phyloP scores from a whole-genome alignment of 2,329 filamentous ascomycete genomes.

The Pseudogymnoascus sp. region DNA sequence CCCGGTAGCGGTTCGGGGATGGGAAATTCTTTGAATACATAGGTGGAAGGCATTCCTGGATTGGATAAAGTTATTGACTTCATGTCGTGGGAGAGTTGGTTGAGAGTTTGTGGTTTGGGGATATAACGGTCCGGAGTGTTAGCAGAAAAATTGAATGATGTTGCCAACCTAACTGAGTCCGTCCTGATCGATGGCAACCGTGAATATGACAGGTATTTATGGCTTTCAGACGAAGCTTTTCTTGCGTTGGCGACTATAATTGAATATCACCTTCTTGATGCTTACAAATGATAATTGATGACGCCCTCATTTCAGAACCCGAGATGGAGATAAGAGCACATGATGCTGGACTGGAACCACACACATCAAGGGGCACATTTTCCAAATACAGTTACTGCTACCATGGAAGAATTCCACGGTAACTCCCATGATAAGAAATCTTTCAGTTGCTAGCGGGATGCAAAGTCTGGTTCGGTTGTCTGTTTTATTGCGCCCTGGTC shows the following conservation, averaged over 20 bases:
- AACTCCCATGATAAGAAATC: not conserved
- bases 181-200: not conserved
- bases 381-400: not conserved
- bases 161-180: too few species aligned
- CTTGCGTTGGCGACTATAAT: not conserved
- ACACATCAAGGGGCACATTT: not conserved
- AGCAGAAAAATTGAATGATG: too few species aligned
- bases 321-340: not conserved
- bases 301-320: not conserved
- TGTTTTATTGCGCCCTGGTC: not conserved
- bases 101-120: not conserved
- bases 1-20: slow-evolving; percentile 32
- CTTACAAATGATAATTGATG: not conserved
- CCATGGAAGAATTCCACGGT: too few species aligned
- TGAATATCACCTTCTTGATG: not conserved
- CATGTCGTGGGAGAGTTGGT: slow-evolving; percentile 20
- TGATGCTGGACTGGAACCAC: not conserved
- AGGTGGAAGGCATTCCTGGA: slow-evolving; percentile 12
- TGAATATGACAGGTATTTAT: not conserved
- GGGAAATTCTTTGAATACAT: slow-evolving; percentile 26
- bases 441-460: not conserved
- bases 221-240: not conserved
- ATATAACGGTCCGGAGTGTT: not conserved
- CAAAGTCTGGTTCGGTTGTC: not conserved
- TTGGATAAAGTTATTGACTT: slow-evolving; percentile 28